Percentiles rank a stretch among this genome's conserved stretches.
These are phyloP conservation scores for Tolypocladium album DNA, from an alignment of 2,329 filamentous ascomycete genomes.

Conservation along the genomic window DNA sequence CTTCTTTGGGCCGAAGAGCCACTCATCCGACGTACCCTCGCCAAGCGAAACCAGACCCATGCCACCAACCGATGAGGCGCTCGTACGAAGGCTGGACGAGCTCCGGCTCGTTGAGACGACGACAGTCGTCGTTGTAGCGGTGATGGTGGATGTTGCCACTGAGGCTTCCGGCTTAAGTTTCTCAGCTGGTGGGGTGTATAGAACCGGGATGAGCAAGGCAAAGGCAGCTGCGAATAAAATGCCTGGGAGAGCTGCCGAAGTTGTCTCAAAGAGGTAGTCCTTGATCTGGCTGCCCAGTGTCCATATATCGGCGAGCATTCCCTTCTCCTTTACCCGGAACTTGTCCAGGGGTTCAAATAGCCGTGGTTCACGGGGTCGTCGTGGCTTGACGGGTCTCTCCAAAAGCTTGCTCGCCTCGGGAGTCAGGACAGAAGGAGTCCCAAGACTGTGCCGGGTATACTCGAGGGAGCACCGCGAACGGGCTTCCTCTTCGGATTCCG, in stretches of 20 bases:
- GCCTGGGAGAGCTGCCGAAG: slow-evolving; percentile 12
- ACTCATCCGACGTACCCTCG: slow-evolving; percentile 18
- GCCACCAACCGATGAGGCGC: slow-evolving; percentile 7
- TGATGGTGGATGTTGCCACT: slow-evolving; percentile 8
- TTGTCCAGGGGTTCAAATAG: slow-evolving; percentile 4
- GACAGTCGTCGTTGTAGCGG: slow-evolving; percentile 8
- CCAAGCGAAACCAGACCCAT: slow-evolving; percentile 19
- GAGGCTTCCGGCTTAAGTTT: neutral
- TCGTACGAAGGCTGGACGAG: slow-evolving; percentile 2
- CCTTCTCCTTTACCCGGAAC: slow-evolving; percentile 2
- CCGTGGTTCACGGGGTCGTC: neutral
- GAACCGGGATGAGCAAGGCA: slow-evolving; percentile 11
- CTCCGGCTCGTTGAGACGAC: slow-evolving; percentile 5
- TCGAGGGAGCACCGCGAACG: slow-evolving; percentile 30
- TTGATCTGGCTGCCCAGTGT: slow-evolving; percentile 2
- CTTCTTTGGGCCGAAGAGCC: slow-evolving; percentile 21
- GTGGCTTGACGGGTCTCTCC: slow-evolving; percentile 4
- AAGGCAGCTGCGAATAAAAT: slow-evolving; percentile 13
- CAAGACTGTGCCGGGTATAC: slow-evolving; percentile 38
- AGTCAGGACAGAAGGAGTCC: slow-evolving; percentile 29
- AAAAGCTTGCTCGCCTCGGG: slow-evolving; percentile 21
- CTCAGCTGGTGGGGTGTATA: slow-evolving; percentile 16
- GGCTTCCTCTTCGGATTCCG: slow-evolving; percentile 26
- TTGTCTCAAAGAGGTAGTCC: slow-evolving; percentile 8
- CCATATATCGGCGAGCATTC: slow-evolving; percentile 8